Evolutionary conservation across 139 green algal genomes (phyloP).

Genomic region (Coelastrella sp.): DNA sequence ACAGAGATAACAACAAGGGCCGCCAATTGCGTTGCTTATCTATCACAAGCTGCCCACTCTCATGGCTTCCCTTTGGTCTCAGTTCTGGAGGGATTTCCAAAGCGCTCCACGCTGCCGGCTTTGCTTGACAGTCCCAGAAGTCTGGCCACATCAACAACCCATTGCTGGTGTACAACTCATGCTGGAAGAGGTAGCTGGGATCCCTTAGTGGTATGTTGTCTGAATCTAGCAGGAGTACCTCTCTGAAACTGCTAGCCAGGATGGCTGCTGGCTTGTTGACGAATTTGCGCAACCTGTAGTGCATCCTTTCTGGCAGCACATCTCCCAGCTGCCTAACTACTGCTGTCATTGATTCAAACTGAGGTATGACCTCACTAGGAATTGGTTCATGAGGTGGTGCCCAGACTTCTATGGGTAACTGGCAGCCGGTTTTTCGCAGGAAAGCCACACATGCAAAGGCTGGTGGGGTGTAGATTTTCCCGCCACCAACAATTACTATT

Average conservation of each 20-base stretch:
- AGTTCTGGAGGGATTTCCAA: neutral
- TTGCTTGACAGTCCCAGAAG: neutral
- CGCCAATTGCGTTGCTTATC: neutral
- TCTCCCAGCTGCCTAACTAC: neutral
- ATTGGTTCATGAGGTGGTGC: conserved; percentile 1
- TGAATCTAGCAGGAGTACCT: neutral
- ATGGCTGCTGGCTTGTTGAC: neutral
- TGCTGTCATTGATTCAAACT: neutral
- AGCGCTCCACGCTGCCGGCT: neutral
- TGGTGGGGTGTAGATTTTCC: neutral
- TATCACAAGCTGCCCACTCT: neutral
- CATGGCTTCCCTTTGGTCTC: neutral
- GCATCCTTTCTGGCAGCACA: neutral
- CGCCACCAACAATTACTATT: conserved; percentile 6
- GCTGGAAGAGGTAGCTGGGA: neutral
- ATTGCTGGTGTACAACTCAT: neutral
- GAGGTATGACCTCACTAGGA: neutral
- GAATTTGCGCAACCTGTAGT: neutral
- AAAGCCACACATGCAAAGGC: neutral
- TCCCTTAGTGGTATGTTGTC: conserved; percentile 2
- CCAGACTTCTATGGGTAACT: conserved; percentile 8
- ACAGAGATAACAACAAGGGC: neutral
- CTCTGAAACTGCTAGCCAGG: neutral
- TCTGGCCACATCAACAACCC: conserved; percentile 7
- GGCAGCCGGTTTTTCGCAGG: neutral